These are phyloP conservation scores for Extremus antarcticus DNA, from an alignment of 495 filamentous ascomycete species.

Conservation along the genomic window DNA sequence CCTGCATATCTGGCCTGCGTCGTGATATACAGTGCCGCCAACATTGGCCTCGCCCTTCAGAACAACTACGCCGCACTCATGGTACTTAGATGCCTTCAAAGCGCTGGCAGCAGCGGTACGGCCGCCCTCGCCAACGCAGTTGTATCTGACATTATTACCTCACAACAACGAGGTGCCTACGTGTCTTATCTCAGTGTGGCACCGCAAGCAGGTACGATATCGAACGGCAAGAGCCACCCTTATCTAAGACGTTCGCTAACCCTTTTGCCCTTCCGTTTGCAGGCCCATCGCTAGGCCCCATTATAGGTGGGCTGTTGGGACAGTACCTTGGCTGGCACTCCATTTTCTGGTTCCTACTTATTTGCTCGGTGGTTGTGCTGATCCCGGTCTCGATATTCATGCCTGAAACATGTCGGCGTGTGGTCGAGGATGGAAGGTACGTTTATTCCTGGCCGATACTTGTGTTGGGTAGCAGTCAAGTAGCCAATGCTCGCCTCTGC, in stretches of 20 bases:
- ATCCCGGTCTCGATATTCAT: neutral
- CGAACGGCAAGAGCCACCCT: too few relatives aligned
- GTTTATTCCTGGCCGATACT: too few relatives aligned
- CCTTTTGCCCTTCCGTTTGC: too few relatives aligned
- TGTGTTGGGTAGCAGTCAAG: too few relatives aligned
- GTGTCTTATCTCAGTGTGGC: too few relatives aligned
- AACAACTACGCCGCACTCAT: neutral
- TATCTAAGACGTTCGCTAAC: too few relatives aligned
- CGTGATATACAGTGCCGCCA: neutral
- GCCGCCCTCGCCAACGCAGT: neutral
- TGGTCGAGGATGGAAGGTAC: neutral
- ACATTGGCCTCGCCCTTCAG: neutral
- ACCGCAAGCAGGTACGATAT: too few relatives aligned
- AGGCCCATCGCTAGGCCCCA: too few relatives aligned
- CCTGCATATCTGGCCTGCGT: neutral
- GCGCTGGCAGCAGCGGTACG: neutral
- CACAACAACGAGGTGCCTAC: neutral
- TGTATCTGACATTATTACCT: neutral
- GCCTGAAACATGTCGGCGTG: neutral
- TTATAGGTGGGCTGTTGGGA: neutral
- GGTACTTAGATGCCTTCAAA: neutral
- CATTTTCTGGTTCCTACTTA: neutral
- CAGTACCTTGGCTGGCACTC: neutral
- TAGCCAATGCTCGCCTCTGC: too few relatives aligned
- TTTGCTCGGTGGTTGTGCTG: neutral